Evolutionary conservation across 768 basidiomycete species (phyloP).

Genomic region (Pleurotus eryngii): DNA sequence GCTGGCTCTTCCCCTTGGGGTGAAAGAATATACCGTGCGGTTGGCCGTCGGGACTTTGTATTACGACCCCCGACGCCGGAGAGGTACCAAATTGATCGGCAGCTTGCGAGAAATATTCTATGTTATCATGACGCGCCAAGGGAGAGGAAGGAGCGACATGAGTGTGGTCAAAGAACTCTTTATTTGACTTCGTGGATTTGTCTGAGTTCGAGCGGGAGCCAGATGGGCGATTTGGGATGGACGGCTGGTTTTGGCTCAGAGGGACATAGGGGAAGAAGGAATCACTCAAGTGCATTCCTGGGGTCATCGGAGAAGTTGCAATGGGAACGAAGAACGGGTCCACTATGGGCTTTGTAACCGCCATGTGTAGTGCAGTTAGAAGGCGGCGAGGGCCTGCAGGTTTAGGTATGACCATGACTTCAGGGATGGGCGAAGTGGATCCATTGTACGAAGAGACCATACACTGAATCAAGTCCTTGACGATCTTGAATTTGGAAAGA

Average conservation of each 20-base stretch:
- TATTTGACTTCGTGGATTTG: constrained; percentile 54
- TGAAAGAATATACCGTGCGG: constrained; percentile 97
- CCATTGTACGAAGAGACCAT: constrained; percentile 47
- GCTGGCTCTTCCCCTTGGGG: constrained; percentile 35
- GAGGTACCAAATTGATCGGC: constrained; percentile 71
- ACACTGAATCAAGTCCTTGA: constrained; percentile 82
- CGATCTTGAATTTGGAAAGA: constrained; percentile 80
- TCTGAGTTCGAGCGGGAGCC: constrained; percentile 61
- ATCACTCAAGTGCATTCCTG: constrained; percentile 46
- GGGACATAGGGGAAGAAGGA: constrained; percentile 40
- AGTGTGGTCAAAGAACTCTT: constrained; percentile 32
- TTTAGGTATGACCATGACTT: constrained; percentile 96
- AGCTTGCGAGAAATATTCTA: constrained; percentile 75
- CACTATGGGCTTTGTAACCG: constrained; percentile 78
- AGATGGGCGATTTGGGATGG: constrained; percentile 44
- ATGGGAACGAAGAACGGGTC: constrained; percentile 95
- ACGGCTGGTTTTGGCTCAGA: constrained; percentile 17
- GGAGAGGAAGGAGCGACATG: constrained; percentile 63
- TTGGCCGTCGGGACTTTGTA: constrained; percentile 91
- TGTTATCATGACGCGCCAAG: constrained; percentile 61
- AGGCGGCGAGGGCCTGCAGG: constrained; percentile 94
- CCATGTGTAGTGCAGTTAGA: constrained; percentile 89
- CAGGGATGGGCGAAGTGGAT: constrained; percentile 56
- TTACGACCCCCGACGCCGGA: constrained; percentile 81
- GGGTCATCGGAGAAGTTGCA: constrained; percentile 84